Evolutionary conservation across 768 basidiomycete species (phyloP), one percentile per base, ranked within the genome.

Genomic region (Tulasnella sp.): DNA sequence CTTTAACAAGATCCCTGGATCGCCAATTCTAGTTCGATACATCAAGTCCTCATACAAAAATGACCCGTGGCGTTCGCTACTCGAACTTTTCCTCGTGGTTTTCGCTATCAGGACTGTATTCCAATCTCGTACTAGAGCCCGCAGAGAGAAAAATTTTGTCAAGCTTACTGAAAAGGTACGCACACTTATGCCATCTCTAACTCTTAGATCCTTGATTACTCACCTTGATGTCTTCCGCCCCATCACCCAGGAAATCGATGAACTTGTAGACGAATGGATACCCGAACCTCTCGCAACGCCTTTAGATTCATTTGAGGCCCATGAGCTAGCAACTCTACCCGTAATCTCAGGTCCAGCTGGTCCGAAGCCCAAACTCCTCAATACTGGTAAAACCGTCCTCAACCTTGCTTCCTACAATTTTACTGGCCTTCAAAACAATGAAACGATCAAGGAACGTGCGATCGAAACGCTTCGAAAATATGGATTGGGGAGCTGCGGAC

Each of bases 351-450:
- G 93, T 3, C 72, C 81, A 2, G 83, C 78, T 56, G 87, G 90
- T 2, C 77, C 86, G 20, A 85, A 83, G 60, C 88, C 90, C 31
- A 87, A 81, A 59, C 70, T 95, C 24, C 63, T 74, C n/a, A 67
- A 69, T 39, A 75, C 70, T 0, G 82, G 83, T 29, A 88, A 88
- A 67, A 73, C 77, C 1, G 82, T 81, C 2, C 65, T 80, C 55
- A 98, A 99, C 64, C 70, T 99, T 12, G 83, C 89, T 22, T 85
- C 81, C 62, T 79, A 81, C 68, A 96, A 99, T 64, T 98, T 95
- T 64, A 75, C 84, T 5, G 91, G 91, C 25, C 75, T 96, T 5
- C 77, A 87, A 20, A 85, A 84, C 15, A 89, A 89, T 58, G 90
- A 95, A 57, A 68, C 73, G 42, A 79, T 98, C 66, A 92, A 90